Percentiles rank a stretch among this genome's conserved stretches.
Conservation (phyloP, 768 basidiomycete species). For the Mycena maculata region DNA sequence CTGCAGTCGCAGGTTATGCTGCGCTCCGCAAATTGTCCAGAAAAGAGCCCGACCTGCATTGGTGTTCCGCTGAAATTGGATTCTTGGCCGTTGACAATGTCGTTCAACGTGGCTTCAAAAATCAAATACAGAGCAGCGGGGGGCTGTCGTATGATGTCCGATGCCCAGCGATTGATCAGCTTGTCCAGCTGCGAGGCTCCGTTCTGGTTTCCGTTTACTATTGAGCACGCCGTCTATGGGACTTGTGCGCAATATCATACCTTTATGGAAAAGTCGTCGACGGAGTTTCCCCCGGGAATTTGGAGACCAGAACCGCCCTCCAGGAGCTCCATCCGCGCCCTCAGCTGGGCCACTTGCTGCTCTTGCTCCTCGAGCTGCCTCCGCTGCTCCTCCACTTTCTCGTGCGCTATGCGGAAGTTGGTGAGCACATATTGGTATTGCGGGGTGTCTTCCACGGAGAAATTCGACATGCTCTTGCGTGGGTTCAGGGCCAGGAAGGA, state of each 20-base stretch:
- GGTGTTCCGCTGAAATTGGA: slow-evolving; percentile 59
- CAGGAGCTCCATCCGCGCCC: slow-evolving; percentile 75
- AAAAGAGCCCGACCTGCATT: slow-evolving; percentile 56
- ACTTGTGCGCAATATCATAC: slow-evolving; percentile 60
- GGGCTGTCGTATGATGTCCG: slow-evolving; percentile 72
- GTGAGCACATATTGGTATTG: slow-evolving; percentile 87
- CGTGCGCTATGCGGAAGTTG: slow-evolving; percentile 89
- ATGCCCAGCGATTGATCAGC: slow-evolving; percentile 89
- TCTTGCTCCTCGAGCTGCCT: slow-evolving; percentile 86
- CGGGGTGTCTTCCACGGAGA: slow-evolving; percentile 52
- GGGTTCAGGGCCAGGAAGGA: too few species aligned
- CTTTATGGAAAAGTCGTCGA: slow-evolving; percentile 92
- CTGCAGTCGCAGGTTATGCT: slow-evolving; percentile 57
- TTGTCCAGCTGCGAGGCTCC: slow-evolving; percentile 85
- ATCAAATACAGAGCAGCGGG: slow-evolving; percentile 64
- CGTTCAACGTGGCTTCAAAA: slow-evolving; percentile 68
- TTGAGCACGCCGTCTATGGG: slow-evolving; percentile 20
- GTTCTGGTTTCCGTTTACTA: slow-evolving; percentile 63
- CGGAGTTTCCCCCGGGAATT: slow-evolving; percentile 64
- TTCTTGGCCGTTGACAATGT: slow-evolving; percentile 66
- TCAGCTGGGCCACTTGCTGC: slow-evolving; percentile 78
- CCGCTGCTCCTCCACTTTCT: slow-evolving; percentile 88
- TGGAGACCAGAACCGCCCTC: slow-evolving; percentile 70
- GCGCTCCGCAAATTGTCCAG: too few species aligned
- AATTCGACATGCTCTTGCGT: slow-evolving; percentile 6